Conservation (phyloP, 345 rosid species). For the Erysimum cheiranthoides region DNA sequence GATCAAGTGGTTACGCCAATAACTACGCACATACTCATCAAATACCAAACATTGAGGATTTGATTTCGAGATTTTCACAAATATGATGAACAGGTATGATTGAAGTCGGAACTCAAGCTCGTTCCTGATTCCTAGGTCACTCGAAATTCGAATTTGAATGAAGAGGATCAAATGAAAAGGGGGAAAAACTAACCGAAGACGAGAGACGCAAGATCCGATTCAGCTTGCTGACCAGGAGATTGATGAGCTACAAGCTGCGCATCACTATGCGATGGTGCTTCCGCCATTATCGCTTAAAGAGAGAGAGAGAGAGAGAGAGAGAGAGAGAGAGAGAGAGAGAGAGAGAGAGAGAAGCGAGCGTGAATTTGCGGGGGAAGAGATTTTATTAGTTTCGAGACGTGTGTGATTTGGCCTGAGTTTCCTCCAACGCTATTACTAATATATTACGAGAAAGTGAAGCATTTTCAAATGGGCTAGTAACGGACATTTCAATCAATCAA, state of each 20-base stretch:
- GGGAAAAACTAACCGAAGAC: constrained; percentile 59
- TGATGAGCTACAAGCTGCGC: constrained; percentile 44
- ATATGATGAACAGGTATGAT: constrained; percentile 1
- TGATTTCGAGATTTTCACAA: background rate
- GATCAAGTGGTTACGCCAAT: background rate
- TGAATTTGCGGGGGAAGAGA: constrained; percentile 26
- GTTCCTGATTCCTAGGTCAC: constrained; percentile 6
- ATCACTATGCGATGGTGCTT: constrained; percentile 49
- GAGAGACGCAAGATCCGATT: constrained; percentile 70
- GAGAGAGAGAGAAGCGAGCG: background rate
- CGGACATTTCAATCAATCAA: no score
- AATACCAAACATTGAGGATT: background rate
- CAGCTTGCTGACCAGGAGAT: constrained; percentile 50
- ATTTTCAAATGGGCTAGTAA: no score
- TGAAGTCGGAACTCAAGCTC: background rate
- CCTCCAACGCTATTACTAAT: no score
- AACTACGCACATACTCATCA: background rate
- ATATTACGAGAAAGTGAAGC: no score
- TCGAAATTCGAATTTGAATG: background rate
- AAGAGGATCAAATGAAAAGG: background rate
- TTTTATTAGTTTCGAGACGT: background rate
- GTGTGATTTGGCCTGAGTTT: background rate
- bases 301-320: constrained; percentile 1
- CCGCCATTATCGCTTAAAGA: constrained; percentile 56
- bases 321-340: background rate